Evolutionary conservation across 768 basidiomycete genomes (phyloP), one percentile per base, ranked within the genome.

Genomic region (Pleurotus citrinopileatus): DNA sequence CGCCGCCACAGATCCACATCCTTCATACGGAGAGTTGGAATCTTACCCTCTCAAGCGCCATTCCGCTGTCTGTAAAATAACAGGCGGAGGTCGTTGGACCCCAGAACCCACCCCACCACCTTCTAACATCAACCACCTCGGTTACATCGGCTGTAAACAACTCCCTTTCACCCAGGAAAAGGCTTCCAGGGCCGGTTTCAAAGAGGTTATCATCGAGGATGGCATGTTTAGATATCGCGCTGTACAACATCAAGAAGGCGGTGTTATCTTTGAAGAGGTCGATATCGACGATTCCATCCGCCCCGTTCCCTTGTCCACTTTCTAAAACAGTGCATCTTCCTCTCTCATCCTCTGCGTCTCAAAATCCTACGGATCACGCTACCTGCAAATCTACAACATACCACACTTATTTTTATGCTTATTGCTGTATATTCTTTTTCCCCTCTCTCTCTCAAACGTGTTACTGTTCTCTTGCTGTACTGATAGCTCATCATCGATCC

Each of bases 81-180:
- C 82, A 17, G 89, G 90, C 42, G 88, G 88, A 12, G 89, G 89
- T 13, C 82, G 90, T 28, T 91, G 89, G 89, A 80, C 81, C 59
- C 89, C 90, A 28, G 86, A 84, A 61, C 77, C 76, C 26, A 67
- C 69, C 8, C 70, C 76, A 1, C 70, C 69, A 19, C 38, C 38
- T 13, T 19, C 19, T 2, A 9, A n/a, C 17, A n/a, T 19, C 19
- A 40, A 19, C 57, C 59, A 76, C 54, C 68, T 72, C 62, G 78
- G 77, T 47, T 73, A 77, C 38, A 40, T 57, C 78, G 84, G 10
- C 67, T 82, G n/a, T 80, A 82, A 37, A 84, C 87, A 61, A 80
- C 87, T 0, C 76, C 73, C 3, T 64, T 75, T 74, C 22, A 79
- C 85, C 63, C 86, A 87, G 65, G 71, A 70, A 45, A 80, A 80